Percentiles rank a stretch among this genome's conserved stretches.
These are phyloP conservation scores for Scedosporium apiospermum DNA, from an alignment of 2,329 filamentous ascomycete species.

Conservation along the genomic window DNA sequence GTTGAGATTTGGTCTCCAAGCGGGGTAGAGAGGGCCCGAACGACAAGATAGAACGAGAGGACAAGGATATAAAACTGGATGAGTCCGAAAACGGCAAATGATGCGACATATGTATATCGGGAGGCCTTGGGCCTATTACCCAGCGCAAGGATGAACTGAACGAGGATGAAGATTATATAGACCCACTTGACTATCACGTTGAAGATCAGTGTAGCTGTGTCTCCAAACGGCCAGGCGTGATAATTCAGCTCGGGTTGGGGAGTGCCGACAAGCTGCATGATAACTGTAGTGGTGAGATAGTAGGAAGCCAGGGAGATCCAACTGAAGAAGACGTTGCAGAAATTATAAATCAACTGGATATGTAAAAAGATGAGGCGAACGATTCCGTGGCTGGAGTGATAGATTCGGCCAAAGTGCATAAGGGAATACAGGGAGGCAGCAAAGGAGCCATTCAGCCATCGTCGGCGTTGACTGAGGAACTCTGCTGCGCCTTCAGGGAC, in stretches of 20 bases:
- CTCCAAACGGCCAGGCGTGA: conserved; percentile 83
- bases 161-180: conserved; percentile 80
- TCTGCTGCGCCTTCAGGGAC: conserved; percentile 94
- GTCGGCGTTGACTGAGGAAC: conserved; percentile 95
- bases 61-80: conserved; percentile 88
- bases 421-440: conserved; percentile 93
- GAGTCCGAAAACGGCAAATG: conserved; percentile 76
- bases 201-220: conserved; percentile 74
- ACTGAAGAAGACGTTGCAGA: conserved; percentile 76
- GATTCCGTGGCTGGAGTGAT: conserved; percentile 96
- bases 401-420: conserved; percentile 98
- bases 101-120: conserved; percentile 82
- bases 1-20: conserved; percentile 50
- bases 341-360: conserved; percentile 91
- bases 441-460: conserved; percentile 99
- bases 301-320: conserved; percentile 89
- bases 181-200: conserved; percentile 87
- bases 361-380: conserved; percentile 98
- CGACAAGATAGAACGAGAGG: conserved; percentile 78
- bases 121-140: conserved; percentile 97
- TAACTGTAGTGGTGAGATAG: conserved; percentile 95
- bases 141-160: conserved; percentile 94
- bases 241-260: conserved; percentile 40
- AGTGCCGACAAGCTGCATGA: conserved; percentile 90
- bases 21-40: conserved; percentile 61